These are phyloP conservation scores for Sapria himalayana DNA, from an alignment of 345 rosid species.

Conservation along the genomic window DNA sequence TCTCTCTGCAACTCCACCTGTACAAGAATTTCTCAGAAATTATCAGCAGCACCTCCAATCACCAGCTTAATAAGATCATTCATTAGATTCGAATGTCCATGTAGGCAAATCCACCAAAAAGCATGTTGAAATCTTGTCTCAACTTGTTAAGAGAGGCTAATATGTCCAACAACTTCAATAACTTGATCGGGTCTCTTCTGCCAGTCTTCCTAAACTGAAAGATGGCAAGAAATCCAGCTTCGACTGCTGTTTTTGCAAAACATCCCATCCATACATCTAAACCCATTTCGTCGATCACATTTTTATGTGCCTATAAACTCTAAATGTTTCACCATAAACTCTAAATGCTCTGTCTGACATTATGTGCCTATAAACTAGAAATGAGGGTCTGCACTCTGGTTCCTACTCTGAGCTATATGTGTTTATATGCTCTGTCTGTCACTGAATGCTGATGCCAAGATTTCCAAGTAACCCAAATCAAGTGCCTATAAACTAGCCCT, in stretches of 20 bases:
- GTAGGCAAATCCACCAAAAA: slow-evolving; percentile 93
- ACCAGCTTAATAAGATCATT: slow-evolving; percentile 84
- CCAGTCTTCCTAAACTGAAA: slow-evolving; percentile 90
- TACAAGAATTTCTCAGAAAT: slow-evolving; percentile 78
- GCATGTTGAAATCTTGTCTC: slow-evolving; percentile 79
- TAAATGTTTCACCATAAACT: slow-evolving; percentile 54
- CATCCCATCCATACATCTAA: slow-evolving; percentile 87
- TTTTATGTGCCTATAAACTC: slow-evolving; percentile 95
- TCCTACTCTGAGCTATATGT: slow-evolving; percentile 44
- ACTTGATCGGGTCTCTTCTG: slow-evolving; percentile 88
- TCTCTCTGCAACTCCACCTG: slow-evolving; percentile 87
- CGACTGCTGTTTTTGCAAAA: slow-evolving; percentile 88
- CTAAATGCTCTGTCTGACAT: too few species aligned
- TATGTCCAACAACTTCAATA: slow-evolving; percentile 71
- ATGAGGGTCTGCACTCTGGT: too few species aligned
- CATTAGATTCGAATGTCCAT: slow-evolving; percentile 70
- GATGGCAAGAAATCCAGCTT: slow-evolving; percentile 83
- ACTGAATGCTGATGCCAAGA: slow-evolving; percentile 62
- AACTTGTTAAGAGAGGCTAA: slow-evolving; percentile 71
- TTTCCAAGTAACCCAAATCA: slow-evolving; percentile 81
- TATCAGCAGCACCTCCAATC: slow-evolving; percentile 74
- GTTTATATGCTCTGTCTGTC: slow-evolving; percentile 80
- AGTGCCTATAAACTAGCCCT: slow-evolving; percentile 87
- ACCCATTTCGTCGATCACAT: slow-evolving; percentile 80
- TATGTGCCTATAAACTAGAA: too few species aligned